Evolutionary conservation across 352 stramenopile genomes (phyloP).

Genomic region (Pythium aristosporum): DNA sequence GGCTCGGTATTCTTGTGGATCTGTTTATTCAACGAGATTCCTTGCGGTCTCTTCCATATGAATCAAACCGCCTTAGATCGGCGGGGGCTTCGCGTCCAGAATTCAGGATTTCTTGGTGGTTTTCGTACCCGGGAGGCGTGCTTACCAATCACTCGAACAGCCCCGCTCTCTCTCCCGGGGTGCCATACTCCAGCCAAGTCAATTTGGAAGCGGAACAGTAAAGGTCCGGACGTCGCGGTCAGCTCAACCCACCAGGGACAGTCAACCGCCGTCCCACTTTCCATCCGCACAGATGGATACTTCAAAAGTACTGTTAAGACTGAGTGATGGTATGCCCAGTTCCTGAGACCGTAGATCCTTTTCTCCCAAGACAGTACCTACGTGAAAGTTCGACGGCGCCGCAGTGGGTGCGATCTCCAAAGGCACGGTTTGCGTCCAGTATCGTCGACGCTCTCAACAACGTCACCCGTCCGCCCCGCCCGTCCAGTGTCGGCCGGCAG

Average conservation of each 20-base stretch:
- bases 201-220: background rate
- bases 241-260: background rate
- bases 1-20: too few relatives aligned
- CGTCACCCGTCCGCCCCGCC: too few relatives aligned
- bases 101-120: background rate
- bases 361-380: background rate
- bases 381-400: too few relatives aligned
- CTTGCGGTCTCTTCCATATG: too few relatives aligned
- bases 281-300: constrained; percentile 7
- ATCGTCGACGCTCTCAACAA: too few relatives aligned
- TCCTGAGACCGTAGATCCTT: constrained; percentile 14
- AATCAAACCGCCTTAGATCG: too few relatives aligned
- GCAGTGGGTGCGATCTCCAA: too few relatives aligned
- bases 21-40: too few relatives aligned
- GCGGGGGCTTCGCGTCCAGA: too few relatives aligned
- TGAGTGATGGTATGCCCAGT: background rate
- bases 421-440: too few relatives aligned
- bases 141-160: background rate
- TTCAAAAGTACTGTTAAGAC: background rate
- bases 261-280: constrained; percentile 6
- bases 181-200: constrained; percentile 1
- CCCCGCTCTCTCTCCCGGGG: background rate
- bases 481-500: too few relatives aligned
- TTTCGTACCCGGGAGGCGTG: background rate
- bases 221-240: constrained; percentile 9